These are phyloP conservation scores for Echeveria elegans DNA, from an alignment of 164 flowering plant genomes.

Conservation along the genomic window DNA sequence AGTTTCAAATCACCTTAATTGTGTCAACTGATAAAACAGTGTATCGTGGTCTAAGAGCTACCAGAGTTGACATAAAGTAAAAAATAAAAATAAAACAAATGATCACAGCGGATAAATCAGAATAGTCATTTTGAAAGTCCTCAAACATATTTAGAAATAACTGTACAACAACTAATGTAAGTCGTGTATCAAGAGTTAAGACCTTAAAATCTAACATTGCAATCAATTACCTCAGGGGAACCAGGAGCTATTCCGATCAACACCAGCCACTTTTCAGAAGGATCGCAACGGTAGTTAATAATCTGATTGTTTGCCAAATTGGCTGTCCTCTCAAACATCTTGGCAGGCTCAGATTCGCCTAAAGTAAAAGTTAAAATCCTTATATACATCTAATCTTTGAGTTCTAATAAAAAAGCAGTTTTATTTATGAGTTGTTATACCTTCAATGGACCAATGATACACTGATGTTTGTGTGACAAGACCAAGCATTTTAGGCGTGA, in stretches of 20 bases:
- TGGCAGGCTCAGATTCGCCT: constrained; percentile 92
- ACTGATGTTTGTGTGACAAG: constrained; percentile 89
- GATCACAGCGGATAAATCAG: not conserved
- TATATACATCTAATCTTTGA: not conserved
- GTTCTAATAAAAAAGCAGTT: not conserved
- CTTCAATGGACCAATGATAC: constrained; percentile 98
- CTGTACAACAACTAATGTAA: too few species aligned
- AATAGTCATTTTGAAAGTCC: not conserved
- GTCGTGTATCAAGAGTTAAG: too few species aligned
- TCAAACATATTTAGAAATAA: not conserved
- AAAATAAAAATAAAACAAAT: too few species aligned
- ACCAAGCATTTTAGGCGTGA: constrained; percentile 80
- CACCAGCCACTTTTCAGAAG: constrained; percentile 93
- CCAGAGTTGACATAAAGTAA: not conserved
- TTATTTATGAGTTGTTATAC: constrained; percentile 17
- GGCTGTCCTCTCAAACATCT: constrained; percentile 94
- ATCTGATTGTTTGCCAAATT: constrained; percentile 84
- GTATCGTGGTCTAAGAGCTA: not conserved
- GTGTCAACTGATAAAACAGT: not conserved
- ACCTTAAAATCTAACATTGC: not conserved
- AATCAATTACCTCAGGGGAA: constrained; percentile 63
- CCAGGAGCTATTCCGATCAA: constrained; percentile 99
- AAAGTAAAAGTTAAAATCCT: constrained; percentile 8
- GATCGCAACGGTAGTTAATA: constrained; percentile 87
- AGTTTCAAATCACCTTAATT: not conserved